Evolutionary conservation across 2,329 filamentous ascomycete genomes (phyloP).

Genomic region (Monosporascus sp.): DNA sequence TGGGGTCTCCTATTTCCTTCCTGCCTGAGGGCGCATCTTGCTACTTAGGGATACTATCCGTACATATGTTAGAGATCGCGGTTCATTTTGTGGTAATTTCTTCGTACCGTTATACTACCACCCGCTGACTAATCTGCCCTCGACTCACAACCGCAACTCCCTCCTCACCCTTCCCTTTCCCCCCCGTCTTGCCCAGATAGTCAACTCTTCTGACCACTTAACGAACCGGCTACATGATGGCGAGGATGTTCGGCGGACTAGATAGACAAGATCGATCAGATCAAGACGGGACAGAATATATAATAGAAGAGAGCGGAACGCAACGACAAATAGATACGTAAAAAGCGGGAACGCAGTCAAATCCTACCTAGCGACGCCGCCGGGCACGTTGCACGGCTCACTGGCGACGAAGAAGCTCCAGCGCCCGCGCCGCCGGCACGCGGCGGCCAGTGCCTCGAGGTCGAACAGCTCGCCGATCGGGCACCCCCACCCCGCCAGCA

Average conservation of each 20-base stretch:
- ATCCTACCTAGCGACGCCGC: conserved; percentile 28
- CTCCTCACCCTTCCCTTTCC: neutral
- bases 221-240: conserved; percentile 25
- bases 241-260: conserved; percentile 31
- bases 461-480: conserved; percentile 47
- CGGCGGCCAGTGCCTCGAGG: conserved; percentile 36
- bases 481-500: conserved; percentile 43
- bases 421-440: conserved; percentile 31
- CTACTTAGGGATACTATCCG: no score
- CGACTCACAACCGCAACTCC: neutral
- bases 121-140: no score
- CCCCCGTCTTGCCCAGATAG: neutral
- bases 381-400: conserved; percentile 40
- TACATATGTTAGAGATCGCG: no score
- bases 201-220: no score
- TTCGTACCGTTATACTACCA: no score
- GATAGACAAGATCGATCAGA: no score
- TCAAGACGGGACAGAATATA: neutral
- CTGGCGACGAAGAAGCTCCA: conserved; percentile 44
- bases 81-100: no score
- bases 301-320: neutral
- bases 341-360: neutral
- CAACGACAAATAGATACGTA: neutral
- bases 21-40: no score
- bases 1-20: no score